Conservation (phyloP, 1,284 basidiomycete species). For the Hypsizygus ulmarius region DNA sequence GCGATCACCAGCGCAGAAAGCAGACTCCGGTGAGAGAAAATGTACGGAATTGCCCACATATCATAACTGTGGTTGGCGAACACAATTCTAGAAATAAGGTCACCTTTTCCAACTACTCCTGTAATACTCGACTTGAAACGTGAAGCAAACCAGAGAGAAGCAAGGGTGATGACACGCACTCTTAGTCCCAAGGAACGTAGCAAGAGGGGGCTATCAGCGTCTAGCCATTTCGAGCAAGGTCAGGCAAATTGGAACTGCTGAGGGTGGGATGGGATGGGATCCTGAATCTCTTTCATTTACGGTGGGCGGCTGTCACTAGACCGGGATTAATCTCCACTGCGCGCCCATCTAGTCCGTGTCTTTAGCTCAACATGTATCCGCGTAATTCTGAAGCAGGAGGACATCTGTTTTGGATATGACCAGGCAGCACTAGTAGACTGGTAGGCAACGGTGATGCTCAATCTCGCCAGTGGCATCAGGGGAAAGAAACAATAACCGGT, state of each 20-base stretch:
- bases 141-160: neutral
- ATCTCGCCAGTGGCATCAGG: neutral
- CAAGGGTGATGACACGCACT: neutral
- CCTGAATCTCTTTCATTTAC: neutral
- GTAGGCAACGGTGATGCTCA: neutral
- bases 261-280: no score
- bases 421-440: no score
- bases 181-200: neutral
- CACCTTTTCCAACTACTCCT: neutral
- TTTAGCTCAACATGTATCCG: neutral
- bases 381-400: neutral
- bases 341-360: neutral
- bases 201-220: neutral
- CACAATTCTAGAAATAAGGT: neutral
- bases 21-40: neutral
- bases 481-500: no score
- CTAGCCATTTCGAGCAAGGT: slow-evolving; percentile 4
- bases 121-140: no score
- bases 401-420: slow-evolving; percentile 13
- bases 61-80: neutral
- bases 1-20: slow-evolving; percentile 5
- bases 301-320: neutral
- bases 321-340: slow-evolving; percentile 2
- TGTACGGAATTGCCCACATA: no score
- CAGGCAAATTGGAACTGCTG: neutral